Evolutionary conservation across 2,329 filamentous ascomycete species (phyloP), one percentile per base, ranked within the genome.

Genomic region (Thermoascus crustaceus): DNA sequence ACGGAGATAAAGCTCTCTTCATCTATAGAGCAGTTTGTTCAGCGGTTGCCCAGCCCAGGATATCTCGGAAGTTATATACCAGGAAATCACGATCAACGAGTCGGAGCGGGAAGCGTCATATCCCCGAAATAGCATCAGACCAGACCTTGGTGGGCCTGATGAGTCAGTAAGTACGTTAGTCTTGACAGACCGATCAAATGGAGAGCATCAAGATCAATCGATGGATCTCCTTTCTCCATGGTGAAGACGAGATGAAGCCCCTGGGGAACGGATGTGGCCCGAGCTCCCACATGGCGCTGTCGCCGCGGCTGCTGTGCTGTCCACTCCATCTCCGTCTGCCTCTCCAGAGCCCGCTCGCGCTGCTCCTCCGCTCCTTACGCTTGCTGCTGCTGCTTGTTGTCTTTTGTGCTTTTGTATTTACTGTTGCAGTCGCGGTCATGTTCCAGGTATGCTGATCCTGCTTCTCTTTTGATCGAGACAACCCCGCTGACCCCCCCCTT

Each of bases 391-490:
- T 37, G 21, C 34, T 39, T 38, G 34, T 40, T 27, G 20, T 39
- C n/a, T 34, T 38, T 27, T 41, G 39, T 39, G 26, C 37, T 24
- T 43, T 16, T 18, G 14, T 36, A 7, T 41, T 45, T 9, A 26
- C 43, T 30, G 13, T 27, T 26, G 50, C 47, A 32, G 38, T 40
- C 43, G 42, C 47, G 43, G 47, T 42, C 47, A 55, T 55, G 52
- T 55, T 55, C 43, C 52, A 55, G 52, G 52, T 55, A 52, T 31
- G 36, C 21, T 38, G 37, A 19, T 20, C 16, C 35, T 11, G 13
- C 9, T 17, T 7, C 4, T 17, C 26, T 29, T 29, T 17, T 13
- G 14, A 29, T 29, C 26, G n/a, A n/a, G n/a, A n/a, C n/a, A n/a
- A n/a, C n/a, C 13, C 7, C 13, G 26, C 26, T 29, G 10, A 29